Evolutionary conservation across 2,329 filamentous ascomycete species (phyloP), one percentile per base, ranked within the genome.

Genomic region (Apiospora rasikravindrae): DNA sequence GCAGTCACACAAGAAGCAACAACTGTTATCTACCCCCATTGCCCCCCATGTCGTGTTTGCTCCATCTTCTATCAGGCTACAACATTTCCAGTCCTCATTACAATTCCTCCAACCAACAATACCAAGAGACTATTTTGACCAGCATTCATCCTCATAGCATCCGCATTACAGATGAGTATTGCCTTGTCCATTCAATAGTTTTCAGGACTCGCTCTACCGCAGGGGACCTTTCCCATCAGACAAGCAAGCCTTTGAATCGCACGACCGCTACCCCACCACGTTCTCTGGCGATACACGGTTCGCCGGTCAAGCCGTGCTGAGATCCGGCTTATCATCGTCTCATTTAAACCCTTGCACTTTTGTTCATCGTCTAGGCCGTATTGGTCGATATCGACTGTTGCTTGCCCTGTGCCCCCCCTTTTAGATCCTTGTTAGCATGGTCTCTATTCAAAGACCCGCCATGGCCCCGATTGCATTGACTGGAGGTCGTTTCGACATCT

Each of bases 401-500:
- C 67, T 37, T 69, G 44, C 24, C 22, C 53, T 61, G 53, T 61
- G 53, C 26, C 53, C 53, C 53, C 53, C 49, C 53, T 33, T 29
- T 29, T 51, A 53, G 47, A 68, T 75, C 73, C 75, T 72, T 71
- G 71, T 71, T 51, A 24, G 70, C 22, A 45, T 5, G 33, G 64
- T 44, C 16, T 44, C 42, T 26, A 67, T 29, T 24, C 64, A 45
- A 66, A 45, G 37, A 44, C 42, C 42, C 67, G 45, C 67, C n/a
- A 69, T 69, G 68, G 68, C 47, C 74, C 74, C 72, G n/a, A 71
- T 72, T 72, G 69, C 75, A 29, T 73, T 70, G 37, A 74, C 76
- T 72, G 70, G 69, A 71, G 73, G 72, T 68, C 49, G 69, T 45
- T 74, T 79, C 72, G 75, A 79, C 72, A 77, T 78, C 74, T 74